Evolutionary conservation across 2,329 filamentous ascomycete genomes (phyloP), one percentile per base, ranked within the genome.

Genomic region (Ambrosiella beaveri): DNA sequence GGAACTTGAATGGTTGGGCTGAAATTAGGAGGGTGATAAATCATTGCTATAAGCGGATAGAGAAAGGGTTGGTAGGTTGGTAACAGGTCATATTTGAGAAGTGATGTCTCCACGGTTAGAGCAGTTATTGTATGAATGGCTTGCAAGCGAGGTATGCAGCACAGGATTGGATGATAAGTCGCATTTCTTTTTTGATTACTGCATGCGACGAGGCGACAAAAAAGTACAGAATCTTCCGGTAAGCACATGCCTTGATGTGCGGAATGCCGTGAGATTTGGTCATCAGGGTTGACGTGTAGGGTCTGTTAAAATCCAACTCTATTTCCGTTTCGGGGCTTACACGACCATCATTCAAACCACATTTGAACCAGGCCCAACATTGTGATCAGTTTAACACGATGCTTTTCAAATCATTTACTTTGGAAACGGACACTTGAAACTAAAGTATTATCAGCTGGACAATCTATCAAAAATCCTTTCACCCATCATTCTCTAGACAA

Each of bases 1-100:
- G 27, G 19, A 12, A 7, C 9, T 15, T 36, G 57, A 58, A 27
- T 58, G 57, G 57, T 58, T 49, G 41, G 57, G 57, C 52, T 54
- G 57, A 54, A 54, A 58, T 58, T 47, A 15, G n/a, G n/a, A 15
- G 44, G 49, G 45, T 38, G 51, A 51, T 47, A 49, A 19, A 51
- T 36, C 11, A 13, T 51, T 27, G 19, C 19, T 7, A 11, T 51
- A 19, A 19, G 27, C 8, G 47, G 47, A 15, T 36, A 51, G 19
- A 47, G 44, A n/a, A 17, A 36, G 13, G 47, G 8, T 51, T 51
- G 47, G 39, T 27, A 2, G 47, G 17, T 27, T 27, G 47, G 27
- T 13, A 19, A 51, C 2, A 2, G 15, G 9, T 35, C 19, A 19
- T 51, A 9, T 13, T 37, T 27, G 9, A 35, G 27, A 27, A 51